Percentiles rank a stretch among this genome's conserved stretches.
phyloP scores from a whole-genome alignment of 2,329 filamentous ascomycete genomes.

The Claviceps pazoutovae region DNA sequence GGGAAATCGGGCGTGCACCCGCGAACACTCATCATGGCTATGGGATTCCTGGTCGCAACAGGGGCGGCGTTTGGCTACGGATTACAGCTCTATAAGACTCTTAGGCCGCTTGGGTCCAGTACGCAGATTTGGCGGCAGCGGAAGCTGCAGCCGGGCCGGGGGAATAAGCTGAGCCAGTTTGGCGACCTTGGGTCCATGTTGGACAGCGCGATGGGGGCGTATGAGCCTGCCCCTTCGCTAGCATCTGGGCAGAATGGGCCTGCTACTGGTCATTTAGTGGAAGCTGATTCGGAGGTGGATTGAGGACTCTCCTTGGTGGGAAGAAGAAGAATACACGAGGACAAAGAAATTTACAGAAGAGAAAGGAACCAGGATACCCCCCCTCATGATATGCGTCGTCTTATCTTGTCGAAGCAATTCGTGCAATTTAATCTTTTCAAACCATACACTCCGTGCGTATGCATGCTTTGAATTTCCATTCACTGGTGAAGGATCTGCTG shows the following conservation, averaged over 20 bases:
- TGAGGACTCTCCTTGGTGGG: conserved; percentile 4
- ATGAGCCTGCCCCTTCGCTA: conserved; percentile 6
- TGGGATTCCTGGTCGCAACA: conserved; percentile 19
- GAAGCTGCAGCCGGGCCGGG: conserved; percentile 14
- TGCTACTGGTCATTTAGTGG: conserved; percentile 17
- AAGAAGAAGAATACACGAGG: background rate
- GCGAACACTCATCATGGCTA: conserved; percentile 17
- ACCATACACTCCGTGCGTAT: too few relatives aligned
- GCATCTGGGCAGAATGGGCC: conserved; percentile 6
- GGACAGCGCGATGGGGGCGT: conserved; percentile 18
- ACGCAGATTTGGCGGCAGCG: conserved; percentile 28
- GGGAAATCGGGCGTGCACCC: conserved; percentile 19
- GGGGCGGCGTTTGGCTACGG: conserved; percentile 26
- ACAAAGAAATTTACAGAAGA: background rate
- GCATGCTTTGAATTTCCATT: too few relatives aligned
- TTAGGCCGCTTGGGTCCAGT: conserved; percentile 31
- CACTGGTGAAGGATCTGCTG: too few relatives aligned
- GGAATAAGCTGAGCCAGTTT: conserved; percentile 25
- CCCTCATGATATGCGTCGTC: background rate
- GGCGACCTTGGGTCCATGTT: conserved; percentile 35
- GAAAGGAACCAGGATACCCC: conserved; percentile 6
- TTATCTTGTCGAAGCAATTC: background rate
- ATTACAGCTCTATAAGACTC: conserved; percentile 23
- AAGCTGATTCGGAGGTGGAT: conserved; percentile 23
- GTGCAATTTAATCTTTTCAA: too few relatives aligned